Evolutionary conservation across 805 yeast genomes (phyloP), one percentile per base, ranked within the genome.

Genomic region (Cyberlindnera maritima): DNA sequence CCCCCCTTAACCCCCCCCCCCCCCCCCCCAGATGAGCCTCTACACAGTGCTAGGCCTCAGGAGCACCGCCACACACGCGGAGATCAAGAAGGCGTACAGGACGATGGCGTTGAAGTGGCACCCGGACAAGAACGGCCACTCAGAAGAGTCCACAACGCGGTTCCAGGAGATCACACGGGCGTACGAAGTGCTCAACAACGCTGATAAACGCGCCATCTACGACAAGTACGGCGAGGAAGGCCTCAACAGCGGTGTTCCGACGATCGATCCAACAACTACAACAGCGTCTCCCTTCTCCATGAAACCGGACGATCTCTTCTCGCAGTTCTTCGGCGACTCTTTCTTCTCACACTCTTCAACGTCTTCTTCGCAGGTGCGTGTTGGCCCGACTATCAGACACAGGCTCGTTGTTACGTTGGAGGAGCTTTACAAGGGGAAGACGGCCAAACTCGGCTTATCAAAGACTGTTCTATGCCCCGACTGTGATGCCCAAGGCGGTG

Each of bases 211-310:
- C 71, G 85, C 84, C 33, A 59, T 84, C 3, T 92, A 92, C 64
- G 98, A 94, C 69, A 80, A 77, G 52, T 88, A 77, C 63, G 99
- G 99, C 64, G 88, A 85, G 66, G 96, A 87, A 58, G 98, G 98
- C 40, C 74, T 92, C 58, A 73, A 72, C 44, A 90, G 90, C 52
- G 84, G 77, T 39, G 87, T 21, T 2, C 37, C 85, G n/a, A 32
- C 35, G 19, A 11, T 32, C 20, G 37, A 35, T 25, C 37, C 37
- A 9, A 19, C 37, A 11, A 5, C 20, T 15, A 11, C 36, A 18
- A 11, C 25, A 13, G 46, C 53, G 26, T 29, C 49, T 3, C 28
- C 44, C 13, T 54, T 50, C 45, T 39, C 53, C 1, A 49, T 41
- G 50, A 48, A 46, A 41, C 56, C 69, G 1, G 66, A 59, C 39